Evolutionary conservation across 305 asterid species (phyloP).

Genomic region (Solanum hybrid): DNA sequence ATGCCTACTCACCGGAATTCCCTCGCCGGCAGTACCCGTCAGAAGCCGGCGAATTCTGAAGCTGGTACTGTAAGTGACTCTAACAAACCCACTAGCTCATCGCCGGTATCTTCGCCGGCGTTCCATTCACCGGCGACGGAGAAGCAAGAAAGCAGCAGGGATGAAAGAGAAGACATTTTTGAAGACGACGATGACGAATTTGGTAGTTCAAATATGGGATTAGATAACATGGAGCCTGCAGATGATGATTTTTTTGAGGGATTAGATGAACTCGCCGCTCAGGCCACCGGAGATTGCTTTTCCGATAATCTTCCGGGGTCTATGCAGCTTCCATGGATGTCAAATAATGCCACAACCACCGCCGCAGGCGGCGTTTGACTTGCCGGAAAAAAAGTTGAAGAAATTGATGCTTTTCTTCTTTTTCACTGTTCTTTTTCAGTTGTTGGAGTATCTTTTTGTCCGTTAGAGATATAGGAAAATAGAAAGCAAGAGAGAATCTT

Average conservation of each 20-base stretch:
- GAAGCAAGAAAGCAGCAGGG: conserved; percentile 44
- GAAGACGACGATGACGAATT: conserved; percentile 45
- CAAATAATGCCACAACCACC: conserved; percentile 34
- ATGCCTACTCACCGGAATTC: conserved; percentile 82
- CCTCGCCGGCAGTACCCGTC: conserved; percentile 78
- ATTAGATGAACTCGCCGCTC: conserved; percentile 44
- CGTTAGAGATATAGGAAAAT: conserved; percentile 19
- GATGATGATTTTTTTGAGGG: conserved; percentile 74
- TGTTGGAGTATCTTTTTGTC: conserved; percentile 40
- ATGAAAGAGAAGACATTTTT: conserved; percentile 26
- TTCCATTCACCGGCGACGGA: conserved; percentile 36
- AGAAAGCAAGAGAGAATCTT: conserved; percentile 47
- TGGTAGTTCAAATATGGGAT: conserved; percentile 40
- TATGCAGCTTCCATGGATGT: conserved; percentile 47
- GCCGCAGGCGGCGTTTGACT: conserved; percentile 69
- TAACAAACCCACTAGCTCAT: conserved; percentile 26
- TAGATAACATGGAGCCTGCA: conserved; percentile 17
- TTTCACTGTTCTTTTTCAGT: conserved; percentile 31
- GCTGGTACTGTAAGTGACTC: conserved; percentile 24
- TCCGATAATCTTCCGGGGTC: conserved; percentile 28
- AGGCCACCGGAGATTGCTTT: conserved; percentile 18
- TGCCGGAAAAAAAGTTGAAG: conserved; percentile 3
- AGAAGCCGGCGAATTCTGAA: conserved; percentile 28
- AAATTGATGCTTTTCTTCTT: conserved; percentile 44
- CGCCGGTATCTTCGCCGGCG: conserved; percentile 30